phyloP scores from a whole-genome alignment of 768 basidiomycete genomes.

The Tricholoma matsutake region DNA sequence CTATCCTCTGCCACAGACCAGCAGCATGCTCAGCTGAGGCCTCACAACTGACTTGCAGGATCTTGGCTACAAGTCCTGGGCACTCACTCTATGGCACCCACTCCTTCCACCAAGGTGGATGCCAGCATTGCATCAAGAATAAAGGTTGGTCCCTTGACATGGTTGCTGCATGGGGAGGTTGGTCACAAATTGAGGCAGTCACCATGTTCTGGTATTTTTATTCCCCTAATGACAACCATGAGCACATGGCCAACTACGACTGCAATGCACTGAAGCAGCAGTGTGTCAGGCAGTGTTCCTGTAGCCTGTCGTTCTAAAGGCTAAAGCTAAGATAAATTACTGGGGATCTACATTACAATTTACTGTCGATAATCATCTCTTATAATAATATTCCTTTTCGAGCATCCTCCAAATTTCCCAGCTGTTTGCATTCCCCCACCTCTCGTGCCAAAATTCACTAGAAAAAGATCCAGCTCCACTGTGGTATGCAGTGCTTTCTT shows the following conservation, averaged over 20 bases:
- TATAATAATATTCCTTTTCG: not conserved
- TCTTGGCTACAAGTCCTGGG: too few relatives aligned
- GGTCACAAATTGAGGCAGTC: conserved; percentile 20
- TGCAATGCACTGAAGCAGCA: too few relatives aligned
- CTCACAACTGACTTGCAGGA: not conserved
- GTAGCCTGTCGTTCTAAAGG: too few relatives aligned
- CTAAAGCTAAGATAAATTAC: too few relatives aligned
- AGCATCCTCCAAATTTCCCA: conserved; percentile 1
- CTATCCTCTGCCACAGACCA: too few relatives aligned
- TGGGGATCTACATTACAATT: too few relatives aligned
- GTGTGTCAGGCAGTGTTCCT: too few relatives aligned
- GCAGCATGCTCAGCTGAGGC: not conserved
- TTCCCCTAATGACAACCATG: conserved; percentile 7
- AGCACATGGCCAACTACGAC: not conserved
- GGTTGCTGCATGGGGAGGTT: conserved; percentile 20
- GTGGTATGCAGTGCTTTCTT: not conserved
- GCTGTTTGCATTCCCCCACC: not conserved
- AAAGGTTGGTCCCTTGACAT: too few relatives aligned
- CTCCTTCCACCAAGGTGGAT: too few relatives aligned
- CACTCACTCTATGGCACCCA: too few relatives aligned
- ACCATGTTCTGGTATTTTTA: conserved; percentile 7
- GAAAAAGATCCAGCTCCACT: not conserved
- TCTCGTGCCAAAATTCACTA: not conserved
- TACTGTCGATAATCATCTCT: too few relatives aligned
- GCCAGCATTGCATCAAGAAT: too few relatives aligned